Evolutionary conservation across 129 eudicot species (phyloP).

Genomic region (Flaveria sonorensis): DNA sequence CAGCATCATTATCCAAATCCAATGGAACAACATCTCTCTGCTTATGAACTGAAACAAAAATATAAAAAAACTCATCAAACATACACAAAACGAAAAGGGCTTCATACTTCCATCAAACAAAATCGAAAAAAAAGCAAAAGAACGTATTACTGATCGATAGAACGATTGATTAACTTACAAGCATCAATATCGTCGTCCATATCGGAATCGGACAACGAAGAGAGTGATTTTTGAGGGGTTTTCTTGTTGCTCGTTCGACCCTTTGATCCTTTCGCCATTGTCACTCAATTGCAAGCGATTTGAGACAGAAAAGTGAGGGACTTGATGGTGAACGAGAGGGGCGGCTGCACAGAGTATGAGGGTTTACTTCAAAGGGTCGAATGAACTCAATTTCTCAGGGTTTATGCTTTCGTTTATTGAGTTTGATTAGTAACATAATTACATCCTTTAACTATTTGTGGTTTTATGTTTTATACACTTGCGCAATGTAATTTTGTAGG

Average conservation of each 20-base stretch:
- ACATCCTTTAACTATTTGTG: slow-evolving; percentile 3
- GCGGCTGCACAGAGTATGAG: slow-evolving; percentile 20
- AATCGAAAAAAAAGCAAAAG: not conserved
- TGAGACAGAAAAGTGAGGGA: not conserved
- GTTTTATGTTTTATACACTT: slow-evolving; percentile 5
- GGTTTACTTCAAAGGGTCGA: slow-evolving; percentile 3
- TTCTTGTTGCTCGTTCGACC: slow-evolving; percentile 33
- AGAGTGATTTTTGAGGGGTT: slow-evolving; percentile 15
- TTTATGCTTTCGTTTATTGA: slow-evolving; percentile 9
- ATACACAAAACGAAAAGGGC: too few relatives aligned
- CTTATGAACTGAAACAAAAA: slow-evolving; percentile 74
- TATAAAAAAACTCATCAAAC: not conserved
- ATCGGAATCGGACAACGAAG: slow-evolving; percentile 36
- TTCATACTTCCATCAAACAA: too few relatives aligned
- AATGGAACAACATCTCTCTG: slow-evolving; percentile 83
- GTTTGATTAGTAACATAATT: not conserved
- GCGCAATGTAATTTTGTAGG: not conserved
- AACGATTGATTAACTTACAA: slow-evolving; percentile 42
- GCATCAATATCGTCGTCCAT: slow-evolving; percentile 92
- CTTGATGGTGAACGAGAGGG: not conserved
- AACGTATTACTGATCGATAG: not conserved
- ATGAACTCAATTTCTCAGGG: slow-evolving; percentile 21
- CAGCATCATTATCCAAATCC: slow-evolving; percentile 59
- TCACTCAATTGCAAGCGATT: not conserved
- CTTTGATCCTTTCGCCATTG: slow-evolving; percentile 38